Evolutionary conservation across 805 yeast species (phyloP).

Genomic region (Starmerella sirachaensis): DNA sequence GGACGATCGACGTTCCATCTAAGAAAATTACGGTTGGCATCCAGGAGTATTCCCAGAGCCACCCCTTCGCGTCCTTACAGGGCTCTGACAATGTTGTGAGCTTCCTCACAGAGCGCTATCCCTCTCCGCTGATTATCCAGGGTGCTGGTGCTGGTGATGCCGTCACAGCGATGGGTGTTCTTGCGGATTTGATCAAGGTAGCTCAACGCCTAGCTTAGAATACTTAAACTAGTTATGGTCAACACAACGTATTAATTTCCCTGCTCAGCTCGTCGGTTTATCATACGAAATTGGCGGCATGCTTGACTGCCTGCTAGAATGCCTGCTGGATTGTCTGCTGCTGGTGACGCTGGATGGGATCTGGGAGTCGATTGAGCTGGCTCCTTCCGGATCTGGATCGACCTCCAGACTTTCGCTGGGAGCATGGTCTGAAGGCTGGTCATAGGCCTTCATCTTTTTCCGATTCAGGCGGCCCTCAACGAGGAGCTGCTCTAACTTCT

Average conservation of each 20-base stretch:
- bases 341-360: too few species aligned
- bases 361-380: too few species aligned
- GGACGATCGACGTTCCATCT: slow-evolving; percentile 63
- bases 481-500: slow-evolving; percentile 7
- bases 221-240: too few species aligned
- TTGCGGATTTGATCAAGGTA: slow-evolving; percentile 84
- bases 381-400: too few species aligned
- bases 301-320: slow-evolving; percentile 2
- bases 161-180: slow-evolving; percentile 77
- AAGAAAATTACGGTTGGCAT: slow-evolving; percentile 60
- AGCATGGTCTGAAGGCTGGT: too few species aligned
- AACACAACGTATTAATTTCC: background rate
- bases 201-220: slow-evolving; percentile 40
- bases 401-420: too few species aligned
- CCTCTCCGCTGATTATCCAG: slow-evolving; percentile 85
- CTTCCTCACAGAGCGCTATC: slow-evolving; percentile 81
- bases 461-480: slow-evolving; percentile 14
- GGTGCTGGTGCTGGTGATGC: slow-evolving; percentile 90
- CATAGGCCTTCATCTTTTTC: too few species aligned
- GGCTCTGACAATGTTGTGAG: slow-evolving; percentile 95
- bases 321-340: slow-evolving; percentile 1
- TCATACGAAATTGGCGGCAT: background rate
- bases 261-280: background rate
- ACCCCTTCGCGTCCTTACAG: slow-evolving; percentile 89
- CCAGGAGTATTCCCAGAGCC: slow-evolving; percentile 73